Evolutionary conservation across 441 rosid genomes (phyloP), one percentile per base, ranked within the genome.

Genomic region (Syzygium malaccense): DNA sequence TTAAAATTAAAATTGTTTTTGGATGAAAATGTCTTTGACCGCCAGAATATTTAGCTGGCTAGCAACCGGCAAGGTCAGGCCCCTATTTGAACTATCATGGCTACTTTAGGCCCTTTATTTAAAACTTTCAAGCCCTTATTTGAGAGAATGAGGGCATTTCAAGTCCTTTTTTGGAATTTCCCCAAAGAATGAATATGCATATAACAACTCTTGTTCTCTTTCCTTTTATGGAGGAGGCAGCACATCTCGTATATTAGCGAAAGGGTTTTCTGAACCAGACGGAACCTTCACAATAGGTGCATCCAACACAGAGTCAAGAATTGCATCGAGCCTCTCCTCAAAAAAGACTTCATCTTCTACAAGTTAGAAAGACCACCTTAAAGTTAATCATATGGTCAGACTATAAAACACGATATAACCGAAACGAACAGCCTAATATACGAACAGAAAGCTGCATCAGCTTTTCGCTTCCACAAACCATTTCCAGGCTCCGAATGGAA

Each of bases 271-370:
- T 32, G 96, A 96, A 33, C 95, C 94, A 18, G 94, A 86, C 25
- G 92, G 92, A 41, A 91, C 92, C 89, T 91, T 92, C 30, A 88
- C 92, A 49, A 93, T 88, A 8, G 98, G 93, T 28, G 98, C 87
- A 90, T 96, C 98, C 93, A 98, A 90, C 84, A 95, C 96, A 55
- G 85, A 89, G 91, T 96, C 97, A 0, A 98, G 98, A 93, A 98
- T 93, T 53, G 95, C 93, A 57, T 93, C 92, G 3, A 98, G 93
- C 48, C 96, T 94, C 91, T 98, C 95, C 78, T 95, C 96, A 18
- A 95, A 95, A 97, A 95, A 49, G 98, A 94, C 93, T 95, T 92
- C 85, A 96, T 55, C 41, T 97, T 96, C 99, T 97, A 96, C 91
- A 92, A 87, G 33, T 60, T 58, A 85, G 33, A 89, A 68, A 88